A percentile compares a stretch with the other conserved stretches of the same genome.
These are phyloP conservation scores for Chlorella sp. DNA, from an alignment of 139 green algal species.

Conservation along the genomic window DNA sequence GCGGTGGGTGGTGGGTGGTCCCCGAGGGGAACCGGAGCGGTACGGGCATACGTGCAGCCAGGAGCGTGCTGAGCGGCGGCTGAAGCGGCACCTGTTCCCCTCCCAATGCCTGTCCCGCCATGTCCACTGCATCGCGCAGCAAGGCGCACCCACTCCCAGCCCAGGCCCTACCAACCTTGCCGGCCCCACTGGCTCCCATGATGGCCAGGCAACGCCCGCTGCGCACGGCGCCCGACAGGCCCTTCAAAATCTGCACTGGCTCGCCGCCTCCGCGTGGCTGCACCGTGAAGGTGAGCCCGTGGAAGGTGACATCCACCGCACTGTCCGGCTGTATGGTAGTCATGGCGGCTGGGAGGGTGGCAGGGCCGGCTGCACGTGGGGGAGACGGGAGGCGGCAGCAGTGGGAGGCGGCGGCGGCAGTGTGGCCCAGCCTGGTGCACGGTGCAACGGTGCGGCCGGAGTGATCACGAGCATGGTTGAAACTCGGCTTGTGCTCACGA, in stretches of 20 bases:
- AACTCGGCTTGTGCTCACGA: not conserved
- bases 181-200: not conserved
- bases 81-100: no score
- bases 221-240: not conserved
- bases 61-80: no score
- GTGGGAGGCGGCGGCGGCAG: not conserved
- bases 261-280: not conserved
- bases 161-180: not conserved
- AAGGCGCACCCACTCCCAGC: no score
- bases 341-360: no score
- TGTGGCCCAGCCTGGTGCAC: not conserved
- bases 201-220: not conserved
- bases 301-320: not conserved
- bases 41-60: no score
- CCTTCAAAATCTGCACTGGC: not conserved
- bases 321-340: not conserved
- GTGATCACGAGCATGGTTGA: not conserved
- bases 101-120: no score
- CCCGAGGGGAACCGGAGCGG: no score
- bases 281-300: not conserved
- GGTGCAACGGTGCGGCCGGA: not conserved
- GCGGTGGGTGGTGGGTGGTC: conserved; percentile 66
- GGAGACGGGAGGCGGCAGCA: not conserved
- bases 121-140: no score
- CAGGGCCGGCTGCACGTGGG: not conserved